A percentile compares a stretch with the other conserved stretches of the same genome.
Evolutionary conservation across 2,329 filamentous ascomycete species (phyloP).

Genomic region (Pseudogymnoascus sp.): DNA sequence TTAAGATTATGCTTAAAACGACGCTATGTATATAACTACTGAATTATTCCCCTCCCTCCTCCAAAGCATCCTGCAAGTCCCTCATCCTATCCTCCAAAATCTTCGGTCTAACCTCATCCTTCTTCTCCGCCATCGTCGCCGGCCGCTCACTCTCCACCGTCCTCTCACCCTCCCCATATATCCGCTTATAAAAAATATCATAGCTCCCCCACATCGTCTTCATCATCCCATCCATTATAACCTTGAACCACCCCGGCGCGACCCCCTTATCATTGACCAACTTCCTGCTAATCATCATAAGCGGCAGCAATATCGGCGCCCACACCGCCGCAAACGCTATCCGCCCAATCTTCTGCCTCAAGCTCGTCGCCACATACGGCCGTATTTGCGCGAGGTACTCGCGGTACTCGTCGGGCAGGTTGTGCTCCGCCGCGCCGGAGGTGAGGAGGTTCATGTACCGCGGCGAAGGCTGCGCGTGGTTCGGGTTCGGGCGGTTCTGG

Average conservation of each 20-base stretch:
- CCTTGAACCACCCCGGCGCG: conserved; percentile 58
- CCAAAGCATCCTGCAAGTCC: background rate
- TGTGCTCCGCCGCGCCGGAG: conserved; percentile 70
- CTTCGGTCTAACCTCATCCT: background rate
- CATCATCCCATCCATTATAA: conserved; percentile 44
- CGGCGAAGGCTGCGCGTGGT: conserved; percentile 72
- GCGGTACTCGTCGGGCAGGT: conserved; percentile 71
- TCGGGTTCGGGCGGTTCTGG: conserved; percentile 50
- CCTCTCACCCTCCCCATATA: conserved; percentile 83
- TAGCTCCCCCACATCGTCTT: conserved; percentile 55
- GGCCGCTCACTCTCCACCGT: conserved; percentile 31
- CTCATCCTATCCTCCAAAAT: background rate
- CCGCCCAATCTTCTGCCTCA: conserved; percentile 57
- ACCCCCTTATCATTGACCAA: conserved; percentile 59
- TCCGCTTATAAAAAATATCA: conserved; percentile 51
- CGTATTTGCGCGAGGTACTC: conserved; percentile 61
- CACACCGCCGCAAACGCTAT: conserved; percentile 53
- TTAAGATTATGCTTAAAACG: background rate
- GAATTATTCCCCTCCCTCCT: background rate
- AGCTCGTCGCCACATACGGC: conserved; percentile 61
- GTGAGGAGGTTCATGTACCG: conserved; percentile 77
- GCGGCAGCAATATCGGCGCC: conserved; percentile 46
- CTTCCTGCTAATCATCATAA: conserved; percentile 40
- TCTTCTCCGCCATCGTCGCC: conserved; percentile 12
- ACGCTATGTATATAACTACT: background rate